Evolutionary conservation across 148 eudicot genomes (phyloP).

Genomic region (Spergularia bocconei): DNA sequence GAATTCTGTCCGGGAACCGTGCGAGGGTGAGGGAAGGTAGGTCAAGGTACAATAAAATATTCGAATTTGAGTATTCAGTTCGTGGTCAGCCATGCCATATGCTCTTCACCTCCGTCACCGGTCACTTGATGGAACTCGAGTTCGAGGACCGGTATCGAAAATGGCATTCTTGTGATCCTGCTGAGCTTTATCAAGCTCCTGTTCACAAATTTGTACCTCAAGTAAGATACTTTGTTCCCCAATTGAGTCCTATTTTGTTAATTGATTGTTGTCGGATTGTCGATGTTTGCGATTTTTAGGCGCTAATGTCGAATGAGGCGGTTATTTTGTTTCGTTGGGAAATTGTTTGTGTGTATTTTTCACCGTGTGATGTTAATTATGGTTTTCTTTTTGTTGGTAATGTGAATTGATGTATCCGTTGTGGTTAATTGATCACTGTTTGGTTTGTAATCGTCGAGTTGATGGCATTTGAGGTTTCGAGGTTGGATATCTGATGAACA

Average conservation of each 20-base stretch:
- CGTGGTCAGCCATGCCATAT: conserved; percentile 62
- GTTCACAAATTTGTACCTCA: conserved; percentile 65
- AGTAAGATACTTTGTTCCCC: conserved; percentile 23
- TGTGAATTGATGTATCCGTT: neutral
- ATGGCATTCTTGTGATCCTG: conserved; percentile 94
- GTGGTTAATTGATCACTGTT: no score
- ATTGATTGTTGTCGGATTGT: no score
- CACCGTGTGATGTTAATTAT: neutral
- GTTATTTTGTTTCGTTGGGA: neutral
- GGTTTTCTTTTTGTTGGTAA: neutral
- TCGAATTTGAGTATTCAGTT: conserved; percentile 65
- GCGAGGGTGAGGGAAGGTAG: conserved; percentile 69
- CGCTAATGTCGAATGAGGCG: neutral
- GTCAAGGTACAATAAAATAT: conserved; percentile 82
- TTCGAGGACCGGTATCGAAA: conserved; percentile 76
- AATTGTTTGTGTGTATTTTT: neutral
- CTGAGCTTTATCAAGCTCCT: conserved; percentile 71
- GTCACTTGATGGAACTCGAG: conserved; percentile 90
- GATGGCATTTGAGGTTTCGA: no score
- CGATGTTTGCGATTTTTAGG: neutral
- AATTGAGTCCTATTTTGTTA: neutral
- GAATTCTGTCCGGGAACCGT: conserved; percentile 56
- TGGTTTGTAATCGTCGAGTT: no score
- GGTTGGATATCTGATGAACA: no score
- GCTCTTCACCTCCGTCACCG: conserved; percentile 89